A percentile compares a stretch with the other conserved stretches of the same genome.
These are phyloP conservation scores for Firmiana major DNA, from an alignment of 345 rosid species.

Conservation along the genomic window DNA sequence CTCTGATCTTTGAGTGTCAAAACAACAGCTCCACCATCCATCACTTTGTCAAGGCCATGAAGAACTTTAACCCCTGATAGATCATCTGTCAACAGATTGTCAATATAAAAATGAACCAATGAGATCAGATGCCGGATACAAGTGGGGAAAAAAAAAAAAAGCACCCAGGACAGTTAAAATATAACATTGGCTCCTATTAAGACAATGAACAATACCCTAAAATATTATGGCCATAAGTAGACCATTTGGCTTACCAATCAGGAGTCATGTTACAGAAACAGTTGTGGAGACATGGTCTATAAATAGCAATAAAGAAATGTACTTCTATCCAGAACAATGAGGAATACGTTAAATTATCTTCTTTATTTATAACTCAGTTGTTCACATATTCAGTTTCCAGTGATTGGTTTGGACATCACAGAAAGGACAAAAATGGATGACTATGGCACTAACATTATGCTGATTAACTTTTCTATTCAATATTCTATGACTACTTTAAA, in stretches of 20 bases:
- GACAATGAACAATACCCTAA: conserved; percentile 2
- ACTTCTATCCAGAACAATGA: neutral
- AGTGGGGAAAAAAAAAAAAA: neutral
- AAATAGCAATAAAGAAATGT: neutral
- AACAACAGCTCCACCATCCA: conserved; percentile 94
- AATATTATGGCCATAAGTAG: neutral
- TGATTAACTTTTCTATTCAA: neutral
- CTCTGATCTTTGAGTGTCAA: conserved; percentile 91
- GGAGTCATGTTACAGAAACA: neutral
- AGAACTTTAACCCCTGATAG: conserved; percentile 84
- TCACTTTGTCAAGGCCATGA: conserved; percentile 88
- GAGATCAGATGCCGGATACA: conserved; percentile 13
- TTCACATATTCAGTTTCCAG: neutral
- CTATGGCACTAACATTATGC: neutral
- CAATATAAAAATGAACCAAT: conserved; percentile 11
- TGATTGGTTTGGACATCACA: neutral
- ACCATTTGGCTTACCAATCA: neutral
- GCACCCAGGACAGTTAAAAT: neutral
- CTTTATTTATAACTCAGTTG: neutral
- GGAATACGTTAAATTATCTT: neutral
- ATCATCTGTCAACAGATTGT: conserved; percentile 49
- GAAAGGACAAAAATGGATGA: neutral
- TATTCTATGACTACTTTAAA: neutral
- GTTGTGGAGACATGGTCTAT: neutral
- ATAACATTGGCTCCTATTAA: neutral